Base-by-base conservation (phyloP, 139 green algal species). In the Trebouxia sp. region DNA sequence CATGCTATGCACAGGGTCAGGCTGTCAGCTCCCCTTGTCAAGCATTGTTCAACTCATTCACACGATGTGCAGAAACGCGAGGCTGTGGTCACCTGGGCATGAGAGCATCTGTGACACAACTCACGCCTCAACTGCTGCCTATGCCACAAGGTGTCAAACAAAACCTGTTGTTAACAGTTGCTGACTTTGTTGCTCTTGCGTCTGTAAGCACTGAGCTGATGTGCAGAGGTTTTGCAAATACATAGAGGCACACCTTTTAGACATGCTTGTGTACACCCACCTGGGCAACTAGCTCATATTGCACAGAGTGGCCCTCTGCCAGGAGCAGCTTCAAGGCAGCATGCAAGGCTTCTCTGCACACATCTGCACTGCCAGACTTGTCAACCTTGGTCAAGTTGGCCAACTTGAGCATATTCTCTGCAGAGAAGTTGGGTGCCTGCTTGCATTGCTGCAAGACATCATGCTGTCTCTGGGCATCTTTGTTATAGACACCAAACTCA, bases 371-470 rank as follows among this genome's bases (percentile, higher is more conserved):
- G 41, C 69, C 74, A 37, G 51, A 14, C 17, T 5, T 20, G 37
- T 55, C 53, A 32, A 20, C n/a, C 38, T 56, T 51, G 76, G 51
- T 74, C 5, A 81, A 41, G 14, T 69, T 35, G 24, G 53, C 42
- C 76, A 81, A 37, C 22, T 72, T 47, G 48, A 76, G 70, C 43
- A 95, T 88, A 74, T 92, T 94, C 70, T 93, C 87, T 7, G 85
- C 82, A 55, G 92, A 92, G 17, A 77, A 77, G 69, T 14, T 37
- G 41, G 69, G 39, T 26, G 8, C 35, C 8, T 43, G 22, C 50
- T 74, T 47, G 50, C 76, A 81, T 8, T 55, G 76, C 51, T 81
- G 37, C 76, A 81, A 35, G 15, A 81, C 53, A 37, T 28, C 24
- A 37, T 42, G 76, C 39, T 81, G 76, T 28, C 32, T 15, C 5